Percentiles rank a stretch among this genome's conserved stretches.
These are phyloP conservation scores for Prunus mongolica DNA, from an alignment of 306 rosid species.

Conservation along the genomic window DNA sequence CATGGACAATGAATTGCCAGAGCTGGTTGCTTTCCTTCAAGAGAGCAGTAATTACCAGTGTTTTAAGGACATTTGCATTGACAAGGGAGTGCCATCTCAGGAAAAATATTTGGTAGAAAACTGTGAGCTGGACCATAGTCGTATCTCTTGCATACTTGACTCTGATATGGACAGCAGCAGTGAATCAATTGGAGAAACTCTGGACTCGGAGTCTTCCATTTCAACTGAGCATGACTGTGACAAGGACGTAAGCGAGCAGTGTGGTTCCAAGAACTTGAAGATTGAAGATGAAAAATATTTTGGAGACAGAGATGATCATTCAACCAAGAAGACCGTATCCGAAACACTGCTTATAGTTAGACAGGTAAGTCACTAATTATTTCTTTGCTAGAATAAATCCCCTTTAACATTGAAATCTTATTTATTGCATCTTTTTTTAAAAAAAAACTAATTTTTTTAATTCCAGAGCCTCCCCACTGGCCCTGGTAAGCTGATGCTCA, in stretches of 20 bases:
- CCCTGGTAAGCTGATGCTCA: not conserved
- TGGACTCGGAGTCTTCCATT: slow-evolving; percentile 22
- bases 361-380: slow-evolving; percentile 41
- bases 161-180: slow-evolving; percentile 16
- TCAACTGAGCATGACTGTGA: slow-evolving; percentile 15
- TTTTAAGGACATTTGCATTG: slow-evolving; percentile 52
- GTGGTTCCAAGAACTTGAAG: slow-evolving; percentile 18
- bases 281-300: slow-evolving; percentile 24
- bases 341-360: slow-evolving; percentile 14
- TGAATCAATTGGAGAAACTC: slow-evolving; percentile 26
- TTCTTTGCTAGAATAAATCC: not conserved
- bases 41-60: slow-evolving; percentile 57
- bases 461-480: not conserved
- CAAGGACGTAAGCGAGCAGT: slow-evolving; percentile 21
- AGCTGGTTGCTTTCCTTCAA: slow-evolving; percentile 69
- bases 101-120: slow-evolving; percentile 21
- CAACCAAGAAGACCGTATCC: slow-evolving; percentile 18
- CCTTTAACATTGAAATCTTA: not conserved
- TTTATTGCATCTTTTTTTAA: not conserved
- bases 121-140: slow-evolving; percentile 26
- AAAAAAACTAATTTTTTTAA: not conserved
- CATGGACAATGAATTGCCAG: slow-evolving; percentile 52
- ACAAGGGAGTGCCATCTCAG: slow-evolving; percentile 22
- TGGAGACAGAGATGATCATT: slow-evolving; percentile 12
- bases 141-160: slow-evolving; percentile 18